Evolutionary conservation across 2,329 filamentous ascomycete species (phyloP), one percentile per base, ranked within the genome.

Genomic region (Gaeumannomyces sp.): DNA sequence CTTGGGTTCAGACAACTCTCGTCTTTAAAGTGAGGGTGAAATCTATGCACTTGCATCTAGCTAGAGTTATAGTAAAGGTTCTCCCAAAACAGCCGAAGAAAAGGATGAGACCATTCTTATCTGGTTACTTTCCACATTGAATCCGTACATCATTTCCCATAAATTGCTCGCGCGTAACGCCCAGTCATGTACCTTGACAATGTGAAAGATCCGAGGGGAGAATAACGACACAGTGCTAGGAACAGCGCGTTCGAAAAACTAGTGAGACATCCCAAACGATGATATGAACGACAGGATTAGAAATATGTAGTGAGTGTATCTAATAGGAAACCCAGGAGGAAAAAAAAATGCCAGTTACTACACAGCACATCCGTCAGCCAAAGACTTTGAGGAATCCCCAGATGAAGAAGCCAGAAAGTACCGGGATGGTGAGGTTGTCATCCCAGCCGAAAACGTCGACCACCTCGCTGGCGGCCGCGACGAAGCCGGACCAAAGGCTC

Each of bases 371-470:
- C 8, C 19, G 6, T 75, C 80, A 87, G 64, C 89, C 89, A 81
- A 97, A 97, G 61, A 93, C 76, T 79, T 91, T 96, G 71, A 98
- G 82, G 75, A 99, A 97, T 0, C 89, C 90, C 89, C 91, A 97
- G 67, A 99, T 87, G 8, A 93, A 93, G 60, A 92, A 78, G 29
- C 93, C 93, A 73, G 92, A 97, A 62, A 99, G 81, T 31, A 96
- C 87, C 2, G 95, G 95, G 76, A 99, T 99, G 62, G 94, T 98
- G 71, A 99, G 81, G 77, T 99, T 99, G 78, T 99, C 95, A 73
- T 99, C 95, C 90, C 92, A 93, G 61, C 93, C 92, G 74, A 93
- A 97, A 0, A 98, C 73, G 77, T 99, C 93, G 60, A 97, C 83
- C 22, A 94, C 90, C 77, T 99, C 95, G 72, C 93, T 97, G 59